Conservation (phyloP, 768 basidiomycete species). For the Roridomyces roridus region DNA sequence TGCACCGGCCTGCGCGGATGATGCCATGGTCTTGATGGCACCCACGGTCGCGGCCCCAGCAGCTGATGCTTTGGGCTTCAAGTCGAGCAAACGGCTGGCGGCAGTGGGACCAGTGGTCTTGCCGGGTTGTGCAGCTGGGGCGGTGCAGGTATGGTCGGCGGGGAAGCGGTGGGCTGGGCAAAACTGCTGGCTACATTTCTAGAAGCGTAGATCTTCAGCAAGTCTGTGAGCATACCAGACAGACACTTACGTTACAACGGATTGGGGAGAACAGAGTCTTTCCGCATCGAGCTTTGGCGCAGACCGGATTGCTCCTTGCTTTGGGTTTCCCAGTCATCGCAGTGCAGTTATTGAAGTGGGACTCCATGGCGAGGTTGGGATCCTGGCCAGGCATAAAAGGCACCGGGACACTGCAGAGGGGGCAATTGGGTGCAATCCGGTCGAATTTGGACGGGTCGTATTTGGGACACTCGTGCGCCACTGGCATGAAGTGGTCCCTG, state of each 20-base stretch:
- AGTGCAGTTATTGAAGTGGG: constrained; percentile 72
- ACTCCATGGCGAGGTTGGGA: constrained; percentile 83
- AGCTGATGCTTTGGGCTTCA: constrained; percentile 46
- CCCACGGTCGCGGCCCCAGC: constrained; percentile 34
- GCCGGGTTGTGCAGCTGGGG: constrained; percentile 23
- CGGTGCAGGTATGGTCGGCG: constrained; percentile 65
- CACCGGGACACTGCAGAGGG: constrained; percentile 78
- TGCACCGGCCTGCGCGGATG: constrained; percentile 31
- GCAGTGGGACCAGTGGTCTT: constrained; percentile 41
- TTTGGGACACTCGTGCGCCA: constrained; percentile 68
- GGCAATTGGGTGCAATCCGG: constrained; percentile 80
- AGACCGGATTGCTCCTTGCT: constrained; percentile 57
- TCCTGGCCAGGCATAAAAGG: constrained; percentile 80
- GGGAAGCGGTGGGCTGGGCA: constrained; percentile 85
- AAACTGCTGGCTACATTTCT: constrained; percentile 78
- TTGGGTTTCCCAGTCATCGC: constrained; percentile 70
- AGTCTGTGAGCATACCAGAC: constrained; percentile 5
- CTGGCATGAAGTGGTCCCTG: constrained; percentile 78
- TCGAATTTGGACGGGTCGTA: constrained; percentile 77
- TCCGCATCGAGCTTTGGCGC: constrained; percentile 66
- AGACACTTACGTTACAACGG: constrained; percentile 68
- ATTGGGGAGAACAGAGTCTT: constrained; percentile 81
- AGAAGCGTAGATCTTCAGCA: too few relatives aligned
- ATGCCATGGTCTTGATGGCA: constrained; percentile 42
- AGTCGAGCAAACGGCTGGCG: constrained; percentile 42